phyloP scores from a whole-genome alignment of 345 rosid species.

The Lenwebbia sp. region DNA sequence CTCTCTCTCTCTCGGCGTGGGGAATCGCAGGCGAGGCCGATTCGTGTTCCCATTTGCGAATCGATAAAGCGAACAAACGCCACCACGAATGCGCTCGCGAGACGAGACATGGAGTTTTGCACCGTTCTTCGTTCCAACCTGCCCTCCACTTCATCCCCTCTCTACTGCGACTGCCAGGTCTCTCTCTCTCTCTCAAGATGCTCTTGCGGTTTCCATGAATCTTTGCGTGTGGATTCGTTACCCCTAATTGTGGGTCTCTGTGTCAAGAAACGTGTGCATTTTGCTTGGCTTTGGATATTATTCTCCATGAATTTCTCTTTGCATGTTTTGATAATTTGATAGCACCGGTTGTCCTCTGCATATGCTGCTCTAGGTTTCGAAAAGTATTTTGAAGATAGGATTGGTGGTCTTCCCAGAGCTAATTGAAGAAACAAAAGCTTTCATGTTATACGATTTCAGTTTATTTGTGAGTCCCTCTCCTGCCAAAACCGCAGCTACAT shows the following conservation, averaged over 20 bases:
- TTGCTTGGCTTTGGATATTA: not conserved
- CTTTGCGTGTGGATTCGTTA: not conserved
- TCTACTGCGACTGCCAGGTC: slow-evolving; percentile 22
- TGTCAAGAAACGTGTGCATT: not conserved
- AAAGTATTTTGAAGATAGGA: no score
- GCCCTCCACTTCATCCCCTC: slow-evolving; percentile 11
- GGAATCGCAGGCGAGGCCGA: not conserved
- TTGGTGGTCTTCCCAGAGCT: not conserved
- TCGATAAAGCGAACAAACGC: no score
- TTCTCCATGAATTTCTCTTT: not conserved
- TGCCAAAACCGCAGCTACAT: not conserved
- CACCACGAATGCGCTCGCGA: slow-evolving; percentile 5
- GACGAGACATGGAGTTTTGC: slow-evolving; percentile 40
- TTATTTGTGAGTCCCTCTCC: not conserved
- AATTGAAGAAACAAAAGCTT: not conserved
- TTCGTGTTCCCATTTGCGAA: not conserved
- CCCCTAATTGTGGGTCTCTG: not conserved
- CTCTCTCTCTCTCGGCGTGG: not conserved
- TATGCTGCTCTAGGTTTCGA: no score
- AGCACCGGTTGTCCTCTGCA: no score
- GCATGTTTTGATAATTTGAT: not conserved
- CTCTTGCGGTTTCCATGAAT: not conserved
- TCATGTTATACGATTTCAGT: not conserved
- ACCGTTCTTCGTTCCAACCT: slow-evolving; percentile 29
- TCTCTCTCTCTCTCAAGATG: not conserved